phyloP scores from a whole-genome alignment of 2,329 filamentous ascomycete genomes.

The Epichloe gansuensis region DNA sequence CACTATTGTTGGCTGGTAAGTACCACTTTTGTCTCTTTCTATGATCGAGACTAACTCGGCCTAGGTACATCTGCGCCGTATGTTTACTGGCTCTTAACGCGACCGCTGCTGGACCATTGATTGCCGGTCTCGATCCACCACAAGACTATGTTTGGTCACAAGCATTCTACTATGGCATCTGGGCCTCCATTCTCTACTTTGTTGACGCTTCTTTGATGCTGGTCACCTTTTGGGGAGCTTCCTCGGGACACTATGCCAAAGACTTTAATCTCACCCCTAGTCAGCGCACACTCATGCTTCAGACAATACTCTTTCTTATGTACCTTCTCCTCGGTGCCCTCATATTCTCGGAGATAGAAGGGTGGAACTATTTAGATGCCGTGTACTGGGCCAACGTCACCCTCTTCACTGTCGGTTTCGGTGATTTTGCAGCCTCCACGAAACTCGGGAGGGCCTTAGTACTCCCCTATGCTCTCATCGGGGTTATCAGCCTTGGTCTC shows the following conservation, averaged over 20 bases:
- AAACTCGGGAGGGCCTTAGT: slow-evolving; percentile 55
- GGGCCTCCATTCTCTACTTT: slow-evolving; percentile 68
- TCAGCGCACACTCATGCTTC: slow-evolving; percentile 78
- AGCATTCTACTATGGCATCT: slow-evolving; percentile 77
- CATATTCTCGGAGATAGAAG: slow-evolving; percentile 60
- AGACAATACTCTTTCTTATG: slow-evolving; percentile 74
- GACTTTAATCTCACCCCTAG: slow-evolving; percentile 67
- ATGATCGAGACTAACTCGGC: not conserved
- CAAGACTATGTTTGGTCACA: slow-evolving; percentile 56
- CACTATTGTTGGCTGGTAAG: slow-evolving; percentile 70
- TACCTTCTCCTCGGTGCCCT: slow-evolving; percentile 70
- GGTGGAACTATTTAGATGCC: slow-evolving; percentile 64
- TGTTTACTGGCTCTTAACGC: slow-evolving; percentile 53
- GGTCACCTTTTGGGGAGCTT: slow-evolving; percentile 68
- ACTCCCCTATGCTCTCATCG: slow-evolving; percentile 72
- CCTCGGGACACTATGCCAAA: slow-evolving; percentile 54
- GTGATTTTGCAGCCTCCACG: slow-evolving; percentile 37
- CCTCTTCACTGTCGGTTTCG: slow-evolving; percentile 51
- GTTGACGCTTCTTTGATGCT: slow-evolving; percentile 64
- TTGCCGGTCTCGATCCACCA: slow-evolving; percentile 20
- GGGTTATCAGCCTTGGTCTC: slow-evolving; percentile 73
- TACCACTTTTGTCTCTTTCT: not conserved
- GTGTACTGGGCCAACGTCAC: slow-evolving; percentile 70
- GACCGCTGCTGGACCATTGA: slow-evolving; percentile 49
- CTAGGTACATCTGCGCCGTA: slow-evolving; percentile 44